Base-by-base conservation (phyloP, 2,329 filamentous ascomycete species). In the Tolypocladium nubicola region DNA sequence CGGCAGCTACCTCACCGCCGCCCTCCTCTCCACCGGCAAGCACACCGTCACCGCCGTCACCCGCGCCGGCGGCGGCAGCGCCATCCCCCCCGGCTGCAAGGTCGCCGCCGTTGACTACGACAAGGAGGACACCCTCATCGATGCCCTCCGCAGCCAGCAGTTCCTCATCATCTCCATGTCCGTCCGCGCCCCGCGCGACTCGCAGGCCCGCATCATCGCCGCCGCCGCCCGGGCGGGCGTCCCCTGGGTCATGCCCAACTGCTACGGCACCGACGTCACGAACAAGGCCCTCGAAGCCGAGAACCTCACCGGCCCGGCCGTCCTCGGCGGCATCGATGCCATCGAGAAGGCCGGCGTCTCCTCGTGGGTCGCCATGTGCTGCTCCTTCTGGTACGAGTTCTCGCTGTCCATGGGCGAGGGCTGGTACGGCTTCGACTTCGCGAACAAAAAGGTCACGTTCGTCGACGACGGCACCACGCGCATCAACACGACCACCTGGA, bases 401-500 rank as follows among this genome's bases (percentile, higher is more conserved):
- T 81, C 76, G 55, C 63, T 82, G 1, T 73, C 72, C 0, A 68
- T 70, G 3, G 70, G 70, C 0, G 55, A 67, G 1, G 54, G 62
- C 9, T 71, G 72, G 37, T 81, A 74, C 23, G 81, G 81, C 1
- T 79, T 83, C 65, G 77, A 82, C 56, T 68, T 83, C 50, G 61
- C 68, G 9, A 71, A 75, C 43, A 68, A 68, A 0, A 66, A 65
- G 7, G 64, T 76, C 13, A 77, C 73, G 0, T 65, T 81, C n/a
- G 81, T 75, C 58, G 82, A 83, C 59, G 79, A 82, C 35, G 86
- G 86, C 0, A 76, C 75, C 23, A 77, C 74, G 1, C 76, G 70
- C 56, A 80, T 86, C 63, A 82, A 79, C 60, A 79, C 73, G 0
- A 81, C 79, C 14, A 88, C 86, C 0, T 83, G 80, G 76, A 62